Evolutionary conservation across 1,284 basidiomycete genomes (phyloP).

Genomic region (Polyporus tsugae): DNA sequence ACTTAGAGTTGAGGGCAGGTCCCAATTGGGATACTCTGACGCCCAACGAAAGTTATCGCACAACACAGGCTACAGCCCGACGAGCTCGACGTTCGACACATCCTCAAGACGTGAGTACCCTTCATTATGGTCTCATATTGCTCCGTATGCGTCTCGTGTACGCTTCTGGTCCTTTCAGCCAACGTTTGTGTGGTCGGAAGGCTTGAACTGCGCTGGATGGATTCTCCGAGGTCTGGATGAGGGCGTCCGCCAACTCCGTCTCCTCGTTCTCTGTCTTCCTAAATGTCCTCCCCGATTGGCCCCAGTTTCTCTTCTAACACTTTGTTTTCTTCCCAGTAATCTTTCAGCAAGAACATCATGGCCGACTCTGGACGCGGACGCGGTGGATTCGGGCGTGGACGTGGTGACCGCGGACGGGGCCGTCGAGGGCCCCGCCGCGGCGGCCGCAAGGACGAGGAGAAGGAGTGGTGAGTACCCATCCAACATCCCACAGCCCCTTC

Average conservation of each 20-base stretch:
- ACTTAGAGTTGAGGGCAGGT: constrained; percentile 29
- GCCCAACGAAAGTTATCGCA: constrained; percentile 30
- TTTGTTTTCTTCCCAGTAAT: constrained; percentile 23
- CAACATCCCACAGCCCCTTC: neutral
- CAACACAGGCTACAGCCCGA: constrained; percentile 34
- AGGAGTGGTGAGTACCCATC: constrained; percentile 86
- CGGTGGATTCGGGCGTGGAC: constrained; percentile 90
- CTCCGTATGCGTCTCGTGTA: neutral
- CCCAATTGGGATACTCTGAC: constrained; percentile 24
- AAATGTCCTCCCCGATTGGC: neutral
- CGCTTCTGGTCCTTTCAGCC: neutral
- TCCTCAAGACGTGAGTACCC: constrained; percentile 51
- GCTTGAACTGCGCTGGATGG: constrained; percentile 33
- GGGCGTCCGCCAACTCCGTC: constrained; percentile 4
- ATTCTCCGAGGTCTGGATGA: constrained; percentile 31
- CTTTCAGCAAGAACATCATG: constrained; percentile 52
- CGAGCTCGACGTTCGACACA: constrained; percentile 43
- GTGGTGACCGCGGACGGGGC: constrained; percentile 85
- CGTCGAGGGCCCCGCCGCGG: constrained; percentile 94
- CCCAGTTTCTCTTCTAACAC: constrained; percentile 14
- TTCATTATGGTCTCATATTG: constrained; percentile 19
- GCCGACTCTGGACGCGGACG: constrained; percentile 84
- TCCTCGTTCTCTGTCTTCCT: neutral
- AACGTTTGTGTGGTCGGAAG: constrained; percentile 17
- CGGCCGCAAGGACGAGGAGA: constrained; percentile 98